Evolutionary conservation across 139 green algal species (phyloP), one percentile per base, ranked within the genome.

Genomic region (Coelastrella sp.): DNA sequence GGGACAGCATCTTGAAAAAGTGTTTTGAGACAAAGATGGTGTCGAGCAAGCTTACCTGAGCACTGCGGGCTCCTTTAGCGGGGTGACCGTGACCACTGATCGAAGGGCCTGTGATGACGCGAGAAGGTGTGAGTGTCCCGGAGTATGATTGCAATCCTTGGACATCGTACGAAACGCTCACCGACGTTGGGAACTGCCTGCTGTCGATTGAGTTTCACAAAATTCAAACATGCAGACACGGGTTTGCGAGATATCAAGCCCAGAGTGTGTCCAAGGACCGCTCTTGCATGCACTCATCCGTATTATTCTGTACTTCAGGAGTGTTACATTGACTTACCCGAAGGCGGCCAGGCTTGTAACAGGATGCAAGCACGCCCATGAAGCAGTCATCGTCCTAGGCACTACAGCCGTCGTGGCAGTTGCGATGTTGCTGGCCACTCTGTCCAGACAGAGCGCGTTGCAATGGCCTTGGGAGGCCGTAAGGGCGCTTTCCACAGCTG

Each of bases 381-480:
- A 47, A 47, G 32, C 32, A 47, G 32, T 47, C 32, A 47, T 47
- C 1, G 32, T 47, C 32, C n/a, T 71, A 10, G 61, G 11, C 61
- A 71, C 61, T 71, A 19, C 61, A 19, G 61, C 61, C 61, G 61
- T 10, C 61, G 32, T 47, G 32, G 32, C 32, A 47, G 32, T 47
- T 47, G 32, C 32, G 32, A 47, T 47, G 32, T 32, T 76, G 4
- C 17, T 76, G 16, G 68, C 2, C 68, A 10, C 17, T 32, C 7
- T 85, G 19, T 71, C 79, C n/a, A 85, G 17, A 11, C 60, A 85
- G 17, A 73, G 14, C 13, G 32, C 23, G 20, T 5, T 85, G 14
- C 79, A 85, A 85, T 85, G 79, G 79, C 60, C 57, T 11, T 85
- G 79, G 79, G 57, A 85, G 6, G 19, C 22, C 56, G 79, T 73